Percentiles rank a stretch among this genome's conserved stretches.
These are phyloP conservation scores for Aspergillus sp. DNA, from an alignment of 2,329 filamentous ascomycete genomes.

Conservation along the genomic window DNA sequence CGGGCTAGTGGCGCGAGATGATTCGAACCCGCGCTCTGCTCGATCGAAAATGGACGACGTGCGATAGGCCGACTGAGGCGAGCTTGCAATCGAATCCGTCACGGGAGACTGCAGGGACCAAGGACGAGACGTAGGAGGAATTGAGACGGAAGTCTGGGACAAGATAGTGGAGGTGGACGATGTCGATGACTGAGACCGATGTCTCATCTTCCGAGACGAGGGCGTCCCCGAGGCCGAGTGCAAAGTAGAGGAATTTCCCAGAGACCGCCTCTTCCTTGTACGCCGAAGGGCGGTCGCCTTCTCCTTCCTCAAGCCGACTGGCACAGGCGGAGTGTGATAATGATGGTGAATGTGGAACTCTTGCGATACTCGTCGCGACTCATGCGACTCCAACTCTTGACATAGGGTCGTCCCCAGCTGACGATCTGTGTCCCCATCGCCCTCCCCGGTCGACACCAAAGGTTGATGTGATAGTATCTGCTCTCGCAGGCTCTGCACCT, in stretches of 20 bases:
- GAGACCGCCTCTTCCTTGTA: conserved; percentile 70
- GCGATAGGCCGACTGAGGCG: conserved; percentile 72
- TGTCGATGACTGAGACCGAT: conserved; percentile 38
- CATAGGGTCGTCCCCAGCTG: conserved; percentile 58
- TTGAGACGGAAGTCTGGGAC: conserved; percentile 61
- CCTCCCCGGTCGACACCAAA: conserved; percentile 38
- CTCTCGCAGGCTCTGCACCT: conserved; percentile 82
- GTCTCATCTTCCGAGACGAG: conserved; percentile 29
- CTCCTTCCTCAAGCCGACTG: conserved; percentile 48
- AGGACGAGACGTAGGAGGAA: conserved; percentile 45
- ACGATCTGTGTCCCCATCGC: conserved; percentile 25
- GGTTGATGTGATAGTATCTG: conserved; percentile 80
- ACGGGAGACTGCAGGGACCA: conserved; percentile 43
- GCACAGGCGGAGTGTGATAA: conserved; percentile 70
- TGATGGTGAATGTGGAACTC: conserved; percentile 94
- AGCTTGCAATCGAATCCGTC: conserved; percentile 70
- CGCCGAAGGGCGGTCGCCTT: conserved; percentile 55
- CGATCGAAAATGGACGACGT: conserved; percentile 77
- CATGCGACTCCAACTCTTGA: conserved; percentile 65
- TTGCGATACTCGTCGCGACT: conserved; percentile 56
- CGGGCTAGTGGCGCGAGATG: conserved; percentile 76
- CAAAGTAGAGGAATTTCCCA: conserved; percentile 55
- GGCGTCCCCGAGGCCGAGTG: conserved; percentile 30
- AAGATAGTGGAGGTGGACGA: conserved; percentile 60
- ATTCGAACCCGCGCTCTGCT: conserved; percentile 61